Evolutionary conservation across 768 basidiomycete species (phyloP), one percentile per base, ranked within the genome.

Genomic region (Hemileccinum impolitum): DNA sequence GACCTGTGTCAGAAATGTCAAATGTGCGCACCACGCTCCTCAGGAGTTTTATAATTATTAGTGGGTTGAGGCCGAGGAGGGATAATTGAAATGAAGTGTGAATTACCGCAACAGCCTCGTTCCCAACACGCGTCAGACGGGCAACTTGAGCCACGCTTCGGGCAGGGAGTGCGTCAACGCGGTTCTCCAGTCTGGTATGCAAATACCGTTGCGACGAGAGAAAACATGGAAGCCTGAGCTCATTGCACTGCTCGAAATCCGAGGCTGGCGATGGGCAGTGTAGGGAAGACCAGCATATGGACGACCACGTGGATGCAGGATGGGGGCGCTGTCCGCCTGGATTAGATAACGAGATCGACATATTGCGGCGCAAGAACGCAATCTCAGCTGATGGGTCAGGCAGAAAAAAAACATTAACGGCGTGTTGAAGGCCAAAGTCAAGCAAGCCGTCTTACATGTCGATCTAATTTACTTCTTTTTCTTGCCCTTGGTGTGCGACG

Each of bases 391-490:
- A 56, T 50, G 54, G 39, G 51, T 28, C 45, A 52, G 56, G 55
- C 51, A 46, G 21, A 50, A 25, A 45, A 43, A 44, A 51, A 53
- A 39, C 51, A 64, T 62, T 59, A 66, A 65, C 49, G 38, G 48
- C 31, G 41, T 46, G 41, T 56, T 55, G 47, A 28, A 48, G 45
- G 42, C 35, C 37, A 54, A 49, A 61, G 45, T 47, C 58, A 47
- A 54, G 32, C 23, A 51, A 45, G 49, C 50, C 15, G 50, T 47
- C 58, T 59, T 45, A 56, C 60, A 58, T 47, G 55, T 54, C 30
- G 40, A 50, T 52, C 60, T 67, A 60, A 65, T 61, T 65, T 75
- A 85, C 72, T 80, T 84, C 70, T 78, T 84, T 73, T 84, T 87
- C 74, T 83, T 87, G 43, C 79, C 76, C 64, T 83, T 87, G 43